Conservation (phyloP, 768 basidiomycete genomes). For the Panaeolus papilionaceus region DNA sequence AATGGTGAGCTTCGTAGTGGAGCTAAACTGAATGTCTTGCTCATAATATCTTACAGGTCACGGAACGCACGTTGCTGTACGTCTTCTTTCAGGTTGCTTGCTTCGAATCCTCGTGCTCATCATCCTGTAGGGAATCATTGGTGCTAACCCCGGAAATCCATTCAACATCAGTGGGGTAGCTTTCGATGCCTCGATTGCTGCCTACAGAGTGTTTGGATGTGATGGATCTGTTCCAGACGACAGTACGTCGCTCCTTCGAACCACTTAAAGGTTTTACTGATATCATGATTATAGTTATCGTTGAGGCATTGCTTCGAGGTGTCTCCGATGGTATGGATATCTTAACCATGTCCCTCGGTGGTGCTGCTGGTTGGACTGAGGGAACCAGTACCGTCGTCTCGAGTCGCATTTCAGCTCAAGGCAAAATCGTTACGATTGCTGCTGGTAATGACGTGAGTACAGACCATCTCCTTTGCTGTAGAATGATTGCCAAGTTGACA, state of each 20-base stretch:
- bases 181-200: slow-evolving; percentile 55
- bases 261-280: background rate
- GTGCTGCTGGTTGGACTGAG: slow-evolving; percentile 69
- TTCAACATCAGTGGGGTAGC: slow-evolving; percentile 76
- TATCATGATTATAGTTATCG: background rate
- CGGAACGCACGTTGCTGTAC: slow-evolving; percentile 57
- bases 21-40: background rate
- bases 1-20: slow-evolving; percentile 34
- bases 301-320: slow-evolving; percentile 54
- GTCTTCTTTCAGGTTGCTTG: background rate
- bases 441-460: slow-evolving; percentile 56
- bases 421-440: slow-evolving; percentile 67
- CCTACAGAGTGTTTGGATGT: slow-evolving; percentile 69
- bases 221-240: slow-evolving; percentile 53
- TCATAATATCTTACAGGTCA: slow-evolving; percentile 35
- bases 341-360: slow-evolving; percentile 70
- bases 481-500: background rate
- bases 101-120: background rate
- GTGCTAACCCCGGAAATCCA: slow-evolving; percentile 59
- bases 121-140: slow-evolving; percentile 56
- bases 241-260: slow-evolving; percentile 38
- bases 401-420: slow-evolving; percentile 59
- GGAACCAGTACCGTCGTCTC: slow-evolving; percentile 59
- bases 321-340: slow-evolving; percentile 63
- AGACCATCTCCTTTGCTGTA: no score